Evolutionary conservation across 2,329 filamentous ascomycete genomes (phyloP).

Genomic region (Sporothrix brasiliensis): DNA sequence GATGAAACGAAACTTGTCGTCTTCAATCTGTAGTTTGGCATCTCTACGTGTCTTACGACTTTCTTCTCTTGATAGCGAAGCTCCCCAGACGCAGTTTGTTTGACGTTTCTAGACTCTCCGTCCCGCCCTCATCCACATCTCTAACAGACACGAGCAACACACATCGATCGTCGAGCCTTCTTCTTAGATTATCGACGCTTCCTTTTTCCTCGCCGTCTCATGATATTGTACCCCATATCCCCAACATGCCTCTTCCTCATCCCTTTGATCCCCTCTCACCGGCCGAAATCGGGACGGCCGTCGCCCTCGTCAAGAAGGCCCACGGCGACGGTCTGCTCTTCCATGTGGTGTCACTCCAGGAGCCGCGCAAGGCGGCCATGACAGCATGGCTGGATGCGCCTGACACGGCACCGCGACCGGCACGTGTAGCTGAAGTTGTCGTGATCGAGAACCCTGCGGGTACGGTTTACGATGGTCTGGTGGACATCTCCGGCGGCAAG

Average conservation of each 20-base stretch:
- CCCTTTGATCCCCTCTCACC: conserved; percentile 77
- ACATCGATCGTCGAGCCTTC: not conserved
- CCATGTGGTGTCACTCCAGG: conserved; percentile 82
- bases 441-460: conserved; percentile 73
- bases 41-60: not conserved
- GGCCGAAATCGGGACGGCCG: conserved; percentile 72
- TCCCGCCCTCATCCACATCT: not conserved
- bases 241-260: conserved; percentile 49
- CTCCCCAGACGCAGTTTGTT: not conserved
- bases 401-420: conserved; percentile 61
- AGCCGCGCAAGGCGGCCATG: conserved; percentile 86
- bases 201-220: not conserved
- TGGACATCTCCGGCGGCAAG: conserved; percentile 68
- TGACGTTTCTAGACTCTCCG: not conserved
- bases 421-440: conserved; percentile 78
- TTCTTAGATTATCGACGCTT: too few relatives aligned
- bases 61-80: not conserved
- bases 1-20: not conserved
- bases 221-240: not conserved
- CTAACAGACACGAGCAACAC: not conserved
- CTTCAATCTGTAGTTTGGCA: not conserved
- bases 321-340: conserved; percentile 74
- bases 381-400: conserved; percentile 73
- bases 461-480: conserved; percentile 79
- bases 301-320: conserved; percentile 68